Evolutionary conservation across 352 stramenopile species (phyloP).

Genomic region (Pythium monospermum): DNA sequence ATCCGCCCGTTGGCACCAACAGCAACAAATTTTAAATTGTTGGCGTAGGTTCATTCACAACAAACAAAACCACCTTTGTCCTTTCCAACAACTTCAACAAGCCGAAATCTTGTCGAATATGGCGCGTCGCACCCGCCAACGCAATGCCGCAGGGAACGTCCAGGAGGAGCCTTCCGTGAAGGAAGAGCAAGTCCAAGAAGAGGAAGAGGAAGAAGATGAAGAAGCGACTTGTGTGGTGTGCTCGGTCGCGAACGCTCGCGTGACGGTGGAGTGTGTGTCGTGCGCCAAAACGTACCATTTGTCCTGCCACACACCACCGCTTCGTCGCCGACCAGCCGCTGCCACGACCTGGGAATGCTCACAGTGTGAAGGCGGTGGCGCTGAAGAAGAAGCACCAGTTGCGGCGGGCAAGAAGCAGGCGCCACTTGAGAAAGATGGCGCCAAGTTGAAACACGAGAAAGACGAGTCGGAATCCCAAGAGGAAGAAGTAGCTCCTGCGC

Average conservation of each 20-base stretch:
- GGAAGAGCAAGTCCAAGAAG: constrained; percentile 5
- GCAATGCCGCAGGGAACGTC: neutral
- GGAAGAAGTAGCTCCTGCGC: neutral
- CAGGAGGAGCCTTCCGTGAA: neutral
- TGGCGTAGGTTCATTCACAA: neutral
- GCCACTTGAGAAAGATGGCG: no score
- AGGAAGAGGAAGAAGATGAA: constrained; percentile 11
- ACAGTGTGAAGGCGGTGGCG: constrained; percentile 19
- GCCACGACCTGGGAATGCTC: constrained; percentile 39
- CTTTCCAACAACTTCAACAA: neutral
- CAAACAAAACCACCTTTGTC: neutral
- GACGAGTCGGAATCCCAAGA: neutral
- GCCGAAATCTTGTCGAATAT: neutral
- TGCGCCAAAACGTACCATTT: constrained; percentile 50
- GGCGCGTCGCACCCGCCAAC: neutral
- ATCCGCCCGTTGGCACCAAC: no score
- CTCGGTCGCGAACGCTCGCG: constrained; percentile 27
- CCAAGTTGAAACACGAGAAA: neutral
- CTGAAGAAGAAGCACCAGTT: no score
- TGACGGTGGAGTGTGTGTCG: constrained; percentile 36
- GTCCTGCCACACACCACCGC: constrained; percentile 42
- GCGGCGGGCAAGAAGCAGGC: no score
- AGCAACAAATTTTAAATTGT: neutral
- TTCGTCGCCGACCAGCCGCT: constrained; percentile 38
- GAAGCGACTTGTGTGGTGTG: constrained; percentile 36